These are phyloP conservation scores for Geosmithia morbida DNA, from an alignment of 2,329 filamentous ascomycete species.

Conservation along the genomic window DNA sequence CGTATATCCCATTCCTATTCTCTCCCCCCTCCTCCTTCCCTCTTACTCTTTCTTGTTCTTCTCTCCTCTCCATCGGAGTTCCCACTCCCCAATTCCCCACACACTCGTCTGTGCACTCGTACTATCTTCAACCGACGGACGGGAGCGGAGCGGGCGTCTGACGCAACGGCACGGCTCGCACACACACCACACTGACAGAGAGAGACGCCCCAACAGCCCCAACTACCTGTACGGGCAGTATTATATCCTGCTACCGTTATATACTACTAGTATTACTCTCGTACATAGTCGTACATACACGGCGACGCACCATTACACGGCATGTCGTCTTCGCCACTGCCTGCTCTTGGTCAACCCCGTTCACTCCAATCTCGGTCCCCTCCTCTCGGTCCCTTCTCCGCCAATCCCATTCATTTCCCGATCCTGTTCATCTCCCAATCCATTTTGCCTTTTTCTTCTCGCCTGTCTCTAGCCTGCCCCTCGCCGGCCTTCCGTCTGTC, in stretches of 20 bases:
- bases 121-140: not conserved
- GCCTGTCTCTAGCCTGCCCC: too few species aligned
- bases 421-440: not conserved
- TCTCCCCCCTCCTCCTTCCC: not conserved
- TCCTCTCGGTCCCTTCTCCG: not conserved
- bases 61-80: not conserved
- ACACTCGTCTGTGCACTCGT: not conserved
- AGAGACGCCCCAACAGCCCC: not conserved
- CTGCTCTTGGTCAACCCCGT: not conserved
- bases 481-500: too few species aligned
- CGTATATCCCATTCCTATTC: not conserved
- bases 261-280: not conserved
- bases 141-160: not conserved
- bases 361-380: not conserved
- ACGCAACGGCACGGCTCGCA: not conserved
- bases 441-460: too few species aligned
- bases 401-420: not conserved
- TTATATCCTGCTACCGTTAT: too few species aligned
- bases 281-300: not conserved
- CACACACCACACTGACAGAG: not conserved
- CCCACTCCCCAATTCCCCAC: not conserved
- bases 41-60: too few species aligned
- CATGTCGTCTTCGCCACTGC: not conserved
- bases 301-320: not conserved
- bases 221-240: too few species aligned